These are phyloP conservation scores for Magnusiomyces clavatus DNA, from an alignment of 1,139 yeast genomes.

Conservation along the genomic window DNA sequence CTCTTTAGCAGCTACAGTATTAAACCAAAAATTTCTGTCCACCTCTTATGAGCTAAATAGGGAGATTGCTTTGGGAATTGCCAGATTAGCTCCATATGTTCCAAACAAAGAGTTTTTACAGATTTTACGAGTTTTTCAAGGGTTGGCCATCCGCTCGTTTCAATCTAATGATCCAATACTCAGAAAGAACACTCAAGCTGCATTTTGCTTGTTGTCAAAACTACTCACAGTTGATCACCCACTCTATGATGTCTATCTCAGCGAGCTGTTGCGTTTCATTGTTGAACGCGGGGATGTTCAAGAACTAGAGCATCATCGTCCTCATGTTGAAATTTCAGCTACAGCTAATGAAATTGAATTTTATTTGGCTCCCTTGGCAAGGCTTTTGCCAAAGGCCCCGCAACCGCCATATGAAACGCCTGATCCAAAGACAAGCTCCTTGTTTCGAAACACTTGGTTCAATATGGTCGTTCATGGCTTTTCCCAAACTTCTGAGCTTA, in stretches of 20 bases:
- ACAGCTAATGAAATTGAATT: conserved; percentile 69
- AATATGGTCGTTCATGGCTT: conserved; percentile 91
- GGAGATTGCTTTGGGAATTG: conserved; percentile 46
- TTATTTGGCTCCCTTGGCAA: conserved; percentile 68
- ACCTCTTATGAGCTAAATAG: conserved; percentile 35
- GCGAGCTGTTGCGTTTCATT: conserved; percentile 58
- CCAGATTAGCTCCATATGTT: conserved; percentile 50
- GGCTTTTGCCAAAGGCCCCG: conserved; percentile 54
- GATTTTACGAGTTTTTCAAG: conserved; percentile 39
- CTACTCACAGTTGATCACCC: conserved; percentile 33
- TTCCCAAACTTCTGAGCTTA: conserved; percentile 50
- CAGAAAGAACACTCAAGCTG: conserved; percentile 41
- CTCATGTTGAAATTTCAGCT: conserved; percentile 68
- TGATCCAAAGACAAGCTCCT: conserved; percentile 42
- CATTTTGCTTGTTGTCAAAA: conserved; percentile 37
- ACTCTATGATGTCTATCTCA: conserved; percentile 51
- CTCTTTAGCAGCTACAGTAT: conserved; percentile 72
- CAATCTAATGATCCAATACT: conserved; percentile 19
- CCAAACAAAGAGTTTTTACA: conserved; percentile 54
- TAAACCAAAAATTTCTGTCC: conserved; percentile 68
- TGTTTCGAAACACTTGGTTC: conserved; percentile 89
- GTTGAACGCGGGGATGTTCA: conserved; percentile 78
- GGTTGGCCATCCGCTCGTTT: conserved; percentile 10
- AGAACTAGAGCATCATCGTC: conserved; percentile 70
- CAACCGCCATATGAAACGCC: conserved; percentile 37